Conservation (phyloP, 108 stramenopile species). For the Nitzschia sp. region DNA sequence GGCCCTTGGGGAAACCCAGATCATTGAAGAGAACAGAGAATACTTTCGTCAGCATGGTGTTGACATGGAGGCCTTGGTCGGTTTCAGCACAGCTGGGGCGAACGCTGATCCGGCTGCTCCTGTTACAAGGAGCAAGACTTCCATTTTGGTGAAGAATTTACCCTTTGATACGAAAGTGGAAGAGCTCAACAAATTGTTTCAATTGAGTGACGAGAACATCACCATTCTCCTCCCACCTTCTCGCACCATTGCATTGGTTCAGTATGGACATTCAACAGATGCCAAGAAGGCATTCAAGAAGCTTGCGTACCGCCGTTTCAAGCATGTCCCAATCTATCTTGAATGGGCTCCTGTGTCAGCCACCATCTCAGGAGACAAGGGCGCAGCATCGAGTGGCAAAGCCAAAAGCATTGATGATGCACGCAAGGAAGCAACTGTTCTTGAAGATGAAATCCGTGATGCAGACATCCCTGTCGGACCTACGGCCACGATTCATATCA, state of each 20-base stretch:
- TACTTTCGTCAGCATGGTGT: conserved; percentile 90
- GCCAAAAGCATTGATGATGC: neutral
- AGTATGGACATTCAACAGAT: conserved; percentile 83
- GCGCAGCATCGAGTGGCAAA: neutral
- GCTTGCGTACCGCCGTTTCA: conserved; percentile 92
- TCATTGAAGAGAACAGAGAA: conserved; percentile 89
- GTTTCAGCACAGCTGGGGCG: conserved; percentile 31
- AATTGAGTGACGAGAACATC: conserved; percentile 58
- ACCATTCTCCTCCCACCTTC: conserved; percentile 88
- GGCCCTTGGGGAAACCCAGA: conserved; percentile 93
- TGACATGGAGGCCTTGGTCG: conserved; percentile 83
- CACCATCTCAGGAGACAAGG: conserved; percentile 1
- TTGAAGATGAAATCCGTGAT: neutral
- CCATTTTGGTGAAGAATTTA: conserved; percentile 95
- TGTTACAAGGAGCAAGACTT: conserved; percentile 71
- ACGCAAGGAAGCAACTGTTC: neutral
- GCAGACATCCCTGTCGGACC: conserved; percentile 21
- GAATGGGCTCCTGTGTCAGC: conserved; percentile 94
- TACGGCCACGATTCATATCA: conserved; percentile 84
- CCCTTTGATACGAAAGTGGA: conserved; percentile 83
- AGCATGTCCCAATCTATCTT: conserved; percentile 94
- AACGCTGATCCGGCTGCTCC: neutral
- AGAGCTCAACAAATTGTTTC: conserved; percentile 88
- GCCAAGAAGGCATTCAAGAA: conserved; percentile 90
- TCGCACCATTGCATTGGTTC: conserved; percentile 86